phyloP scores from a whole-genome alignment of 2,329 filamentous ascomycete genomes.

The Cordyceps pruinosa region DNA sequence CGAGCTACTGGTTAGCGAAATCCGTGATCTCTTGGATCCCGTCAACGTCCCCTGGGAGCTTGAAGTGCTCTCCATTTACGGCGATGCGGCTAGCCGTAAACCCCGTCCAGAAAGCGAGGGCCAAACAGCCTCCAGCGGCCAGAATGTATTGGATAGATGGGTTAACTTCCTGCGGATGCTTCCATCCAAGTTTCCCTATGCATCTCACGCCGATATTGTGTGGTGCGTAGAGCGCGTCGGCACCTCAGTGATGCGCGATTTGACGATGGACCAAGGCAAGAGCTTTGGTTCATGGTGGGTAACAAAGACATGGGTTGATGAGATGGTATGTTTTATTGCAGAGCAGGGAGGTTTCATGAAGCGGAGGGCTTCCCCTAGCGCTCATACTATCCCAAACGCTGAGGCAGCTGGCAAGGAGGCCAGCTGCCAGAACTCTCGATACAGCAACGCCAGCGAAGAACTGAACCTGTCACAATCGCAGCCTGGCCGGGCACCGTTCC shows the following conservation, averaged over 20 bases:
- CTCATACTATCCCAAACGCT: slow-evolving; percentile 25
- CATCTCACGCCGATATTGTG: slow-evolving; percentile 64
- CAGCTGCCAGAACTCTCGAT: slow-evolving; percentile 30
- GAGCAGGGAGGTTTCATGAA: slow-evolving; percentile 85
- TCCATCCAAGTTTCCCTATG: slow-evolving; percentile 65
- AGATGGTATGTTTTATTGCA: slow-evolving; percentile 85
- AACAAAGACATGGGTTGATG: slow-evolving; percentile 90
- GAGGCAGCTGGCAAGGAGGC: slow-evolving; percentile 30
- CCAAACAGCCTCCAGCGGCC: slow-evolving; percentile 31
- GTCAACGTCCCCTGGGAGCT: slow-evolving; percentile 58
- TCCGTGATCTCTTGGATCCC: slow-evolving; percentile 65
- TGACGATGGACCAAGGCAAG: slow-evolving; percentile 69
- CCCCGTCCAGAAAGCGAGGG: slow-evolving; percentile 29
- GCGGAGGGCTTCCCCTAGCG: slow-evolving; percentile 36
- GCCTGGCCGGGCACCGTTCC: slow-evolving; percentile 44
- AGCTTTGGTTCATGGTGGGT: slow-evolving; percentile 94
- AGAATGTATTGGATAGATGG: slow-evolving; percentile 73
- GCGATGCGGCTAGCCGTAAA: slow-evolving; percentile 45
- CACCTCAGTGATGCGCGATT: slow-evolving; percentile 70
- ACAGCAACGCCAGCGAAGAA: slow-evolving; percentile 40
- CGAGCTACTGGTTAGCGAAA: slow-evolving; percentile 55
- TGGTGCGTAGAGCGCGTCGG: slow-evolving; percentile 70
- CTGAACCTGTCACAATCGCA: slow-evolving; percentile 42
- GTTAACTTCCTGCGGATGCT: slow-evolving; percentile 64
- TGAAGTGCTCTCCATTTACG: slow-evolving; percentile 54